phyloP scores from a whole-genome alignment of 176 grass and related monocot genomes.

The Tillandsia leiboldiana region DNA sequence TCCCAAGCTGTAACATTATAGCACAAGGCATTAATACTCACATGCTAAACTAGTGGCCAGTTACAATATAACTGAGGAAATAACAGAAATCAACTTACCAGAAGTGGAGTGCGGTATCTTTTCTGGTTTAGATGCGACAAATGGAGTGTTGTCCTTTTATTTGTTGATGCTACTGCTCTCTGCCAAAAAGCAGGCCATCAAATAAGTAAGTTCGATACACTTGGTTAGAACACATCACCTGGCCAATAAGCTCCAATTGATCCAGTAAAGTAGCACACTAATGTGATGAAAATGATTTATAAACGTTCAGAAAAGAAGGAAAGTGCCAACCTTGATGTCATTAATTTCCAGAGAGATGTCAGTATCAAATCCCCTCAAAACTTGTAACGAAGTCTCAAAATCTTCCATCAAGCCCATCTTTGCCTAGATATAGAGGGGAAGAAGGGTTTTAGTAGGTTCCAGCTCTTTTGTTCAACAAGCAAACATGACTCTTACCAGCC shows the following conservation, averaged over 20 bases:
- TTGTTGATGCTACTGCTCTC: slow-evolving; percentile 66
- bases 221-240: neutral
- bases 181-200: slow-evolving; percentile 21
- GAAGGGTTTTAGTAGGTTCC: neutral
- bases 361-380: slow-evolving; percentile 91
- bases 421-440: slow-evolving; percentile 40
- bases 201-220: neutral
- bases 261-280: neutral
- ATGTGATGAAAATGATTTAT: neutral
- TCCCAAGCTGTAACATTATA: slow-evolving; percentile 49
- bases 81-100: slow-evolving; percentile 29
- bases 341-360: slow-evolving; percentile 74
- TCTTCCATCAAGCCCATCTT: slow-evolving; percentile 93
- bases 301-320: neutral
- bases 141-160: slow-evolving; percentile 62
- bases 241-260: neutral
- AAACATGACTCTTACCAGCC: slow-evolving; percentile 64
- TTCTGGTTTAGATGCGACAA: slow-evolving; percentile 84
- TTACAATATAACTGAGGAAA: neutral
- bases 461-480: neutral
- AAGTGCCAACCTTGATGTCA: slow-evolving; percentile 72
- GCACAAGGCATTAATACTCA: neutral
- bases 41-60: neutral
- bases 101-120: slow-evolving; percentile 64
- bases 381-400: slow-evolving; percentile 77